Evolutionary conservation across 2,329 filamentous ascomycete genomes (phyloP).

Genomic region (Pseudocercospora musae): DNA sequence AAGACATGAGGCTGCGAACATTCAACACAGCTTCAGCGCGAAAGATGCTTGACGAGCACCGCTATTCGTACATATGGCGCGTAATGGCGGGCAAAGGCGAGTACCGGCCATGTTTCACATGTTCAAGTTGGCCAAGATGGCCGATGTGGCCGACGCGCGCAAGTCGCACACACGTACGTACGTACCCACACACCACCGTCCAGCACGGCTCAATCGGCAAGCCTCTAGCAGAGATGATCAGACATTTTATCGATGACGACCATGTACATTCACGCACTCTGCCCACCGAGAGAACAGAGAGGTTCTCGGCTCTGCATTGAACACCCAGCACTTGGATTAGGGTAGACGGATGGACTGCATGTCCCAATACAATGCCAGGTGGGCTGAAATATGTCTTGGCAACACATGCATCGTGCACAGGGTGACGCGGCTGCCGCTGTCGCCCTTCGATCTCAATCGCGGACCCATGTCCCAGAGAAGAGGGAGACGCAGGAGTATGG

Average conservation of each 20-base stretch:
- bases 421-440: constrained; percentile 7
- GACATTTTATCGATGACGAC: not conserved
- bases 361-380: not conserved
- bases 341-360: not conserved
- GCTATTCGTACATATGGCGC: not conserved
- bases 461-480: not conserved
- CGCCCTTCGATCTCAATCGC: not conserved
- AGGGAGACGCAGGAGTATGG: constrained; percentile 1
- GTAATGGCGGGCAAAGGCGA: not conserved
- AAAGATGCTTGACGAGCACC: not conserved
- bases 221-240: not conserved
- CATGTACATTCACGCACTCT: not conserved
- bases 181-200: not conserved
- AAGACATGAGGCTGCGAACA: no score
- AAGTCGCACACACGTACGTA: not conserved
- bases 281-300: not conserved
- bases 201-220: not conserved
- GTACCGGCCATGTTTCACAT: not conserved
- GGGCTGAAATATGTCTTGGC: constrained; percentile 1
- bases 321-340: not conserved
- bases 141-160: not conserved
- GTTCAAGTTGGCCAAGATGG: not conserved
- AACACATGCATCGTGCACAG: not conserved
- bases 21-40: not conserved
- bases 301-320: no score